Percentiles rank a stretch among this genome's conserved stretches.
These are phyloP conservation scores for Gymnopilus junonius DNA, from an alignment of 768 basidiomycete species.

Conservation along the genomic window DNA sequence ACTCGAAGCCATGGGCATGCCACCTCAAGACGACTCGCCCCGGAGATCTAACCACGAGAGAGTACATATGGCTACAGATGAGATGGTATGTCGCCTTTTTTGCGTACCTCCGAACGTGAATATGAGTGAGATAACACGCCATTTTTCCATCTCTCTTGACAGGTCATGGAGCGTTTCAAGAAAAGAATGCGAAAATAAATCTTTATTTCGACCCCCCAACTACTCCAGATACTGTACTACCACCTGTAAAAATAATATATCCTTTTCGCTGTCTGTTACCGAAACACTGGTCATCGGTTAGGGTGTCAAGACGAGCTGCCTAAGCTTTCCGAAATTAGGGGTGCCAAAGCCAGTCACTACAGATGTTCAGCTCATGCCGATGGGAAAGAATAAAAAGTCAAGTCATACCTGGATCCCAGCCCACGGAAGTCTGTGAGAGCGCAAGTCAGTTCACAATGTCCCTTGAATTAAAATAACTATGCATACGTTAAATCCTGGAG, in stretches of 20 bases:
- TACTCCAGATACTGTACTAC: slow-evolving; percentile 19
- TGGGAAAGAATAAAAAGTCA: neutral
- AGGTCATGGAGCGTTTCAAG: slow-evolving; percentile 98
- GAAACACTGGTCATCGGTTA: slow-evolving; percentile 9
- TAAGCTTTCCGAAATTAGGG: slow-evolving; percentile 55
- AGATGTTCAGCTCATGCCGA: neutral
- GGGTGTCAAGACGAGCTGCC: slow-evolving; percentile 25
- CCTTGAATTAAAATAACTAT: neutral
- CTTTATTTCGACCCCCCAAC: slow-evolving; percentile 6
- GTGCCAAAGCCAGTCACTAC: slow-evolving; percentile 59
- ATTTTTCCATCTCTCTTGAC: neutral
- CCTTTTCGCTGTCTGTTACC: slow-evolving; percentile 14
- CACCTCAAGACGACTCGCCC: slow-evolving; percentile 55
- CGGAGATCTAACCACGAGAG: slow-evolving; percentile 56
- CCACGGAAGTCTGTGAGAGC: slow-evolving; percentile 41
- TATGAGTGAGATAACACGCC: neutral
- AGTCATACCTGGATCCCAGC: slow-evolving; percentile 63
- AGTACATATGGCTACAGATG: slow-evolving; percentile 88
- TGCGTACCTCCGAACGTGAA: neutral
- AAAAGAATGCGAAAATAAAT: slow-evolving; percentile 85
- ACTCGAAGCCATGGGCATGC: slow-evolving; percentile 82
- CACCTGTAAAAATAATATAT: slow-evolving; percentile 21
- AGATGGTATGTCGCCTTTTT: slow-evolving; percentile 59
- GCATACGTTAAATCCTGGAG: slow-evolving; percentile 62
- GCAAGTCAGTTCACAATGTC: slow-evolving; percentile 4